A percentile compares a stretch with the other conserved stretches of the same genome.
Evolutionary conservation across 768 basidiomycete species (phyloP).

Genomic region (Termitomyces sp.): DNA sequence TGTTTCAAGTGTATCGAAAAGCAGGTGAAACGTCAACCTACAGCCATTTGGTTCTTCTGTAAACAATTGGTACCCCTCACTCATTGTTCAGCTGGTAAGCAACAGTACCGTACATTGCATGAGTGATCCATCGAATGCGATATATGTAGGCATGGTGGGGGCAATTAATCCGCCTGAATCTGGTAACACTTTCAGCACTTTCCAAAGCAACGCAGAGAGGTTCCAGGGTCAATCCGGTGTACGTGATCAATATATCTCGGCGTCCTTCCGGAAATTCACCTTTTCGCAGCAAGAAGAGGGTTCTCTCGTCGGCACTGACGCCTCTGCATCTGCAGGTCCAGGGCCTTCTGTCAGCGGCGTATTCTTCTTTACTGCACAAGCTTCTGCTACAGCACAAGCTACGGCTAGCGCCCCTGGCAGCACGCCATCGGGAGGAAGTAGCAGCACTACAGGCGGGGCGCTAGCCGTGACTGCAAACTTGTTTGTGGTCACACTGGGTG

Average conservation of each 20-base stretch:
- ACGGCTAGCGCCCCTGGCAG: neutral
- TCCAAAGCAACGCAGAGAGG: slow-evolving; percentile 25
- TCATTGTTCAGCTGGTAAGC: slow-evolving; percentile 35
- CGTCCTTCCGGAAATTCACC: neutral
- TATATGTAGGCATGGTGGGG: slow-evolving; percentile 37
- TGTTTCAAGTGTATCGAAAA: neutral
- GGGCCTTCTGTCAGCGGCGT: slow-evolving; percentile 31
- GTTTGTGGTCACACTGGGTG: neutral
- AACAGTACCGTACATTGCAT: neutral
- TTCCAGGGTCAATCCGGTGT: slow-evolving; percentile 26
- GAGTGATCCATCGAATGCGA: neutral
- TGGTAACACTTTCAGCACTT: slow-evolving; percentile 35
- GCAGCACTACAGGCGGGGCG: neutral
- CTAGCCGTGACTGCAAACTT: neutral
- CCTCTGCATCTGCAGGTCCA: slow-evolving; percentile 38
- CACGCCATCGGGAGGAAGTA: neutral
- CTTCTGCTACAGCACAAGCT: slow-evolving; percentile 1
- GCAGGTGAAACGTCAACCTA: neutral
- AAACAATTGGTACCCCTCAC: slow-evolving; percentile 33
- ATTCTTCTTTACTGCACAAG: slow-evolving; percentile 19
- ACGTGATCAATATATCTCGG: slow-evolving; percentile 11
- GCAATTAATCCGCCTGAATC: slow-evolving; percentile 45
- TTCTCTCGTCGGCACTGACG: slow-evolving; percentile 38
- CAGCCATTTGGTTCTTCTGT: slow-evolving; percentile 58
- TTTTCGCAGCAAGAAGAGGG: slow-evolving; percentile 31